Percentiles rank a stretch among this genome's conserved stretches.
Conservation (phyloP, 768 basidiomycete genomes). For the Cantharellus cinnabarinus region DNA sequence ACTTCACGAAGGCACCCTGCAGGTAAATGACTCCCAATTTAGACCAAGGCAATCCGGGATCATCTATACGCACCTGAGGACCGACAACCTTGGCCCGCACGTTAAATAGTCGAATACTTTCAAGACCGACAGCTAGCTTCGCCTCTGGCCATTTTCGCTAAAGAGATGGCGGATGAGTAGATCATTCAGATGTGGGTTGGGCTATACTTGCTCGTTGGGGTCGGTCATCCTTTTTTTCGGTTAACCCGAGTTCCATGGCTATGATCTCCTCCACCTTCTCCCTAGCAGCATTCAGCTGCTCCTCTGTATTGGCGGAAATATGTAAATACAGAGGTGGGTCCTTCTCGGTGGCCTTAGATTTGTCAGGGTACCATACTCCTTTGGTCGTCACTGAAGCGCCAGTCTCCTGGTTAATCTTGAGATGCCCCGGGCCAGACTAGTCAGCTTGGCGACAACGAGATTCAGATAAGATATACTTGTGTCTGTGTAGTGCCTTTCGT, state of each 20-base stretch:
- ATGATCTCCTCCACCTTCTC: conserved; percentile 58
- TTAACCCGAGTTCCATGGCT: conserved; percentile 54
- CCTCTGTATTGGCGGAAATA: conserved; percentile 55
- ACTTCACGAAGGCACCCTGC: conserved; percentile 92
- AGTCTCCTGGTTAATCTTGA: conserved; percentile 75
- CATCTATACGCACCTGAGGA: conserved; percentile 41
- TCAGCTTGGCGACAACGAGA: background rate
- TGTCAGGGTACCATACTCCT: conserved; percentile 92
- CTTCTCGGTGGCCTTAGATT: conserved; percentile 72
- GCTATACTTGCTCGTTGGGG: conserved; percentile 36
- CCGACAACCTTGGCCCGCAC: conserved; percentile 95
- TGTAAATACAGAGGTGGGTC: conserved; percentile 91
- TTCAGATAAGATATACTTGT: conserved; percentile 36
- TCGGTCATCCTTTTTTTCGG: conserved; percentile 39
- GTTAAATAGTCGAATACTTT: conserved; percentile 90
- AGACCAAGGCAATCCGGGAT: background rate
- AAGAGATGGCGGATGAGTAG: background rate
- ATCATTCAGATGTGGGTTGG: background rate
- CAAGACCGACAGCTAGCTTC: conserved; percentile 74
- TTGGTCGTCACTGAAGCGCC: conserved; percentile 85
- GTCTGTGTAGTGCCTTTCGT: conserved; percentile 86
- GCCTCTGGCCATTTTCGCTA: conserved; percentile 97
- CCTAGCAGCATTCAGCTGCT: conserved; percentile 43
- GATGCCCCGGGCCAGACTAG: background rate
- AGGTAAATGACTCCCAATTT: background rate